Base-by-base conservation (phyloP, 129 eudicot species). In the Flaveria sonorensis region DNA sequence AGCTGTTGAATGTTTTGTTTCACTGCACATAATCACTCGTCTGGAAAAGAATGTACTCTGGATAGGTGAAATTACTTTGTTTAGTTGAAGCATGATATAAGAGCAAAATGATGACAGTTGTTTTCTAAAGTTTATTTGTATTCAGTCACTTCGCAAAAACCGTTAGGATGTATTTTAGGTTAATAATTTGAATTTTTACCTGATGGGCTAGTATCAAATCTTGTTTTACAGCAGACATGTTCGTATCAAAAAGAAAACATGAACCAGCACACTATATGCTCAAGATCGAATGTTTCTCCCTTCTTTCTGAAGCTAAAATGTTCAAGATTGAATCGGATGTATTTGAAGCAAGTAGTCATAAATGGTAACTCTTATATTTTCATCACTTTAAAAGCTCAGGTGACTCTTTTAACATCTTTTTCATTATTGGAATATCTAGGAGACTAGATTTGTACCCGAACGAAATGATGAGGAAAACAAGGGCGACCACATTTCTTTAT, bases 201-300 rank as follows among this genome's bases (percentile, higher is more conserved):
- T 0, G 10, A 43, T 30, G 36, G 36, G 11, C 11, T 42, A 42
- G 1, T 42, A 43, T 43, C 52, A 47, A 13, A 47, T 47, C 16
- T 11, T 47, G n/a, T 55, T 55, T 8, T 55, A 18, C 62, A 19
- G 32, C 28, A 74, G 18, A 20, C 24, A 60, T 66, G 68, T 53
- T 67, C 24, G 26, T 70, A 66, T 52, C 75, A 13, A 66, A 28
- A 26, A 75, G 81, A 75, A 64, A 69, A 7, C 20, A 43, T 24
- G 63, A 56, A 21, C 87, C 82, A 12, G 47, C 66, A 4, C 82
- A 82, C 74, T 82, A 77, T 59, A 40, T 64, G 72, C 42, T 77
- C 53, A 78, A 52, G 48, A 68, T 83, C 4, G 81, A 83, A 55
- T 40, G 66, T 0, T 83, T 70, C 45, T 83, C 87, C 3, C 28